Evolutionary conservation across 331 rosid genomes (phyloP), one percentile per base, ranked within the genome.

Genomic region (Quercus lobata): DNA sequence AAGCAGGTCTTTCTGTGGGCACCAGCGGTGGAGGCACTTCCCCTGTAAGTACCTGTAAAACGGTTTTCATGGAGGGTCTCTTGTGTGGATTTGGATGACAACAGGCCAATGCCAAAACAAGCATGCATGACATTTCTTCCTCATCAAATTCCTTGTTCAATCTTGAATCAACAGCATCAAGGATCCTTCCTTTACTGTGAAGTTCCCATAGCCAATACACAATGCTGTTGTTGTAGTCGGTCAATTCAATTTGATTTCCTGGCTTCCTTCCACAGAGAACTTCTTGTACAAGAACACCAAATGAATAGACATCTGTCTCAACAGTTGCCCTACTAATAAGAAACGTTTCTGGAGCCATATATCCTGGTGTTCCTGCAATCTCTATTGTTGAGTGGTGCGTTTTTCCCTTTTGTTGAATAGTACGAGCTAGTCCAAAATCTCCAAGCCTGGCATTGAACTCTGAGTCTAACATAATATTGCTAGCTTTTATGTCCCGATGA

Each of bases 341-440:
- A 29, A 93, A 90, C 0, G 87, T 89, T 73, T 92, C 97, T 4
- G 96, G 97, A 6, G 98, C 92, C 98, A 93, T 93, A 69, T 93
- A 91, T 1, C 96, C 96, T 1, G 87, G 98, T 4, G 98, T 93
- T 24, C 98, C 97, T 19, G 97, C 97, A 54, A 93, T 89, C 66
- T 83, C 91, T 35, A 82, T 90, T 5, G 97, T 93, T 3, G 96
- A 83, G 72, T 93, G 96, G 79, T 91, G 98, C 14, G 98, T 90
- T 54, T 84, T 81, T 17, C 88, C 84, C 18, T 83, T 82, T 61
- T 83, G 62, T 57, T 78, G 90, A 57, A 91, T 86, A 1, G 87
- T 86, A 2, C 97, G 86, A 0, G 98, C 98, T 25, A 94, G 73
- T 27, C 98, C 98, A 14, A 94, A 94, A 57, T 94, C 98, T 10